phyloP scores from a whole-genome alignment of 78 protist genomes.

The Tieghemostelium lacteum region DNA sequence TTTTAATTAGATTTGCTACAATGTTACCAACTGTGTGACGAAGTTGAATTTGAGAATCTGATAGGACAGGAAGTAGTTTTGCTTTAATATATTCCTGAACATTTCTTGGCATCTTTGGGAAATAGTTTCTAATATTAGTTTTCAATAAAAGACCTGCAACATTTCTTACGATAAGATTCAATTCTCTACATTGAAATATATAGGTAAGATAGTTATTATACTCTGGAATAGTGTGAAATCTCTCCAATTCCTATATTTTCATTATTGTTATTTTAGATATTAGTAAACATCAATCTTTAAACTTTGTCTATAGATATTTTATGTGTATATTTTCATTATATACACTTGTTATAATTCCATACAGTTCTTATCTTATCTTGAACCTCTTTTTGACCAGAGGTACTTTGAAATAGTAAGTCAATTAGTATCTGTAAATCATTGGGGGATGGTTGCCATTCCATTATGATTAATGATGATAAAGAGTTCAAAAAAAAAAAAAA shows the following conservation, averaged over 20 bases:
- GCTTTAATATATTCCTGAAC: conserved; percentile 56
- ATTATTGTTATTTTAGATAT: too few species aligned
- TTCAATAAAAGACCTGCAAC: conserved; percentile 58
- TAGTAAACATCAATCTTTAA: too few species aligned
- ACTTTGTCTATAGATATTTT: not conserved
- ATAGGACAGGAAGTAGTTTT: conserved; percentile 28
- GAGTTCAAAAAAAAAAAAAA: not conserved
- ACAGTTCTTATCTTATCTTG: conserved; percentile 43
- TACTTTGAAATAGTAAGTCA: conserved; percentile 7
- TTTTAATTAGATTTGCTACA: conserved; percentile 33
- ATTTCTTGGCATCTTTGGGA: conserved; percentile 49
- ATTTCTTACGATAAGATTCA: conserved; percentile 20
- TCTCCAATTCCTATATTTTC: conserved; percentile 57
- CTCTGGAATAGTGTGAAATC: conserved; percentile 49
- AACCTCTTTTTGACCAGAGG: conserved; percentile 12
- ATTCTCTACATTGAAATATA: conserved; percentile 15
- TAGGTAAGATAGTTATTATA: conserved; percentile 53
- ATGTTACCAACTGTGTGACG: conserved; percentile 70
- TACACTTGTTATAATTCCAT: not conserved
- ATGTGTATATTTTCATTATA: not conserved
- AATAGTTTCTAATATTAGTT: conserved; percentile 38
- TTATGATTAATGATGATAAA: not conserved
- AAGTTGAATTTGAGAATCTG: conserved; percentile 25
- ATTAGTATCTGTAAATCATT: conserved; percentile 43
- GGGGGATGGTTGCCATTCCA: conserved; percentile 58